Evolutionary conservation across 2,329 filamentous ascomycete species (phyloP), one percentile per base, ranked within the genome.

Genomic region (Colletotrichum sojae): DNA sequence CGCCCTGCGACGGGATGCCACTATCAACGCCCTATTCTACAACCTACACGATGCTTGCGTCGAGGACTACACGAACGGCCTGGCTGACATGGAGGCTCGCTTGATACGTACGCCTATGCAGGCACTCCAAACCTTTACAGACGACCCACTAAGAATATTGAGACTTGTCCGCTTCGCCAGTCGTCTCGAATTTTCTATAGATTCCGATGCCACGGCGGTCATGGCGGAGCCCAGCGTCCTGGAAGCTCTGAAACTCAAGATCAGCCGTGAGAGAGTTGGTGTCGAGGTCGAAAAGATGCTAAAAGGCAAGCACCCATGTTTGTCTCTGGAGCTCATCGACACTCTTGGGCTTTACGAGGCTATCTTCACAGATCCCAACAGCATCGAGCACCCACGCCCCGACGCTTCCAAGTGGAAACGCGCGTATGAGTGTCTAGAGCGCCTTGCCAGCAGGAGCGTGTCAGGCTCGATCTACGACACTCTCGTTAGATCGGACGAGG

Each of bases 1-100:
- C 80, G 95, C 95, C 2, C 78, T 94, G 73, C 90, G 95, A 22
- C 90, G 95, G 55, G 95, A 99, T 83, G 95, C 95, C 22, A 98
- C 94, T 0, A 90, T 98, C 70, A 99, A 99, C 78, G 94, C 96
- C 25, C 88, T 99, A 71, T 98, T 98, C 82, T 98, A 96, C 84
- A 98, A 98, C 75, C 83, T 99, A 46, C 90, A 95, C 75, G 94
- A 91, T 1, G 87, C 89, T 40, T 75, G 86, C 67, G 88, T 98
- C 43, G 95, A 98, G 79, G 96, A 99, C 78, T 92, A 97, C 70
- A 97, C 94, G 0, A 87, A 88, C 8, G 95, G 96, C 0, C 83
- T 97, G 43, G 77, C 87, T 8, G 95, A 98, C 76, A 89, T 98
- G 89, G 79, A 85, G 40, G 83, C 84, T 2, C 88, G 89, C 70